phyloP scores from a whole-genome alignment of 495 filamentous ascomycete species.

The Penicillium bialowiezense region DNA sequence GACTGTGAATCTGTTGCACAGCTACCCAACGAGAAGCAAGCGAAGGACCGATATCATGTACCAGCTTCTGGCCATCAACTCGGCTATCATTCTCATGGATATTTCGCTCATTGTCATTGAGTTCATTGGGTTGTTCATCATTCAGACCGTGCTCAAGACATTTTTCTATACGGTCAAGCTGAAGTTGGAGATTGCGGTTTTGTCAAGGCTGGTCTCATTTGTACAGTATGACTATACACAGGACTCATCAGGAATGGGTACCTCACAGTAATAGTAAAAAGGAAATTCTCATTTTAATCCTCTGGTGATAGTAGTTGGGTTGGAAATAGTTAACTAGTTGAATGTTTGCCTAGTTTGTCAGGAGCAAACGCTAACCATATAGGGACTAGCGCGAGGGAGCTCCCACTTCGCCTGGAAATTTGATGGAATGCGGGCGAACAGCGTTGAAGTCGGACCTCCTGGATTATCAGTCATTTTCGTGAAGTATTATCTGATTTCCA shows the following conservation, averaged over 20 bases:
- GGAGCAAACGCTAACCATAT: constrained; percentile 5
- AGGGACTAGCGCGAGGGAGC: constrained; percentile 27
- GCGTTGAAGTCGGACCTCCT: constrained; percentile 18
- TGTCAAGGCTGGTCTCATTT: not conserved
- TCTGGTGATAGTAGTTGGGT: not conserved
- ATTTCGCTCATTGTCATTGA: constrained; percentile 32
- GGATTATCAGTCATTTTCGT: constrained; percentile 15
- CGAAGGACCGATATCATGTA: constrained; percentile 32
- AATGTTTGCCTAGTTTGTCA: constrained; percentile 26
- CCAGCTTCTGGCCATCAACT: constrained; percentile 41
- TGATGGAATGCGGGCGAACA: constrained; percentile 29
- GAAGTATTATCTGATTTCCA: constrained; percentile 22
- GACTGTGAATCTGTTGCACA: constrained; percentile 28
- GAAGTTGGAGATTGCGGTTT: constrained; percentile 45
- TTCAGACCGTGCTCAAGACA: constrained; percentile 39
- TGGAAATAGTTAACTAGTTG: constrained; percentile 3
- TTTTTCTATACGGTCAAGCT: constrained; percentile 50
- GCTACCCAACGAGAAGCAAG: constrained; percentile 20
- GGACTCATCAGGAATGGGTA: not conserved
- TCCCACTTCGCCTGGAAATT: constrained; percentile 39
- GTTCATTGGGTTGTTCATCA: constrained; percentile 28
- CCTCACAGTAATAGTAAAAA: not conserved
- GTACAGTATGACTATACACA: not conserved
- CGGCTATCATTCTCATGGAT: constrained; percentile 36
- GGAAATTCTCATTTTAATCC: too few species aligned